These are phyloP conservation scores for Linnemannia hyalina DNA, from an alignment of 192 early-diverging fungal species.

Conservation along the genomic window DNA sequence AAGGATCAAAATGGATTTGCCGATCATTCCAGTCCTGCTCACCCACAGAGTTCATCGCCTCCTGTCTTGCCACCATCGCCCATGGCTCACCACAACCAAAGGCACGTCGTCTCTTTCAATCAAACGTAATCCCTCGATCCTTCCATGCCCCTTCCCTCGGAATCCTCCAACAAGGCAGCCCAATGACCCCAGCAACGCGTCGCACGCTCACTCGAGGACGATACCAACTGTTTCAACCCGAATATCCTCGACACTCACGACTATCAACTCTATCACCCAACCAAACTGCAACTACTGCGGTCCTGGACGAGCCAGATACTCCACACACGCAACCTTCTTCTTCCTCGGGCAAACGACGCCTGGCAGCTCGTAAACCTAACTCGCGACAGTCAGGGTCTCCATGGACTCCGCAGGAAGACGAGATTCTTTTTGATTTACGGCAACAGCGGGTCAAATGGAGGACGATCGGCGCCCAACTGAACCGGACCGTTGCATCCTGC, in stretches of 20 bases:
- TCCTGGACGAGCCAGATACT: not conserved
- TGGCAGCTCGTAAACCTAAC: not conserved
- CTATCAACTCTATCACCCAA: not conserved
- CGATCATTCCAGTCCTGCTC: slow-evolving; percentile 15
- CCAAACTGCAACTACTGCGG: not conserved
- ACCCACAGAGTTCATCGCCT: slow-evolving; percentile 20
- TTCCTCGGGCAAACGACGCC: not conserved
- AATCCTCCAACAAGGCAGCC: not conserved
- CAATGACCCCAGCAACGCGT: not conserved
- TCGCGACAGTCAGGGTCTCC: not conserved
- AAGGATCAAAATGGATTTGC: slow-evolving; percentile 16
- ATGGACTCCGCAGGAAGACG: slow-evolving; percentile 28
- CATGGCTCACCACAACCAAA: not conserved
- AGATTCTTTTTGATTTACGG: slow-evolving; percentile 28
- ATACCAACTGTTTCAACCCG: not conserved
- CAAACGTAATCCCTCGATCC: not conserved
- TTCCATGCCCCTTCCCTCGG: not conserved
- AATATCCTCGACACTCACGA: not conserved
- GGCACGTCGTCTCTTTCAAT: not conserved
- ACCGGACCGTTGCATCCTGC: slow-evolving; percentile 25
- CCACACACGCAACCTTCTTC: not conserved
- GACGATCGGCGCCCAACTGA: not conserved
- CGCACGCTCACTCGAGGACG: not conserved
- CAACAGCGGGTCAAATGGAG: slow-evolving; percentile 33
- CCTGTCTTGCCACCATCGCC: slow-evolving; percentile 5